These are phyloP conservation scores for Coelastrella sp. DNA, from an alignment of 139 green algal genomes.

Conservation along the genomic window DNA sequence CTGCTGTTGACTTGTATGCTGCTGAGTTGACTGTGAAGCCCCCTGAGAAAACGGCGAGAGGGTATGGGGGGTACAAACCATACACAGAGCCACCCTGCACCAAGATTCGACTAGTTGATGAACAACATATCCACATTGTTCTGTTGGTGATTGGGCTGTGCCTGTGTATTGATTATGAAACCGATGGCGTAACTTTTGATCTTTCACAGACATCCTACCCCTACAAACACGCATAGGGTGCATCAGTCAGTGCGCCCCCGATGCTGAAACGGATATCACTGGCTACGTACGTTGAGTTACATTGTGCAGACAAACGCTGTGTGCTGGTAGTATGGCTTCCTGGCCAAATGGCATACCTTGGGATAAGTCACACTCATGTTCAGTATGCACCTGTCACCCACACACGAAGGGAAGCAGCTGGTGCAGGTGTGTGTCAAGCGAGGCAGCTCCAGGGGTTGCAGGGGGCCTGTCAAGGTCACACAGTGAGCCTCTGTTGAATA, in stretches of 20 bases:
- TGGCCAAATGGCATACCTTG: no score
- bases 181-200: no score
- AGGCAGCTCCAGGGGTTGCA: constrained; percentile 67
- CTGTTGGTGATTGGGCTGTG: background rate
- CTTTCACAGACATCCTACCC: no score
- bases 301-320: background rate
- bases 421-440: constrained; percentile 83
- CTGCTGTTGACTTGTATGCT: constrained; percentile 76
- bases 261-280: no score
- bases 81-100: constrained; percentile 59
- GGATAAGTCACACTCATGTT: constrained; percentile 77
- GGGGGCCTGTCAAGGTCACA: constrained; percentile 53
- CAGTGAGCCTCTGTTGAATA: background rate
- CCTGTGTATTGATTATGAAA: no score
- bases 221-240: no score
- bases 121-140: background rate
- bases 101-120: no score
- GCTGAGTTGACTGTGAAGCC: constrained; percentile 86
- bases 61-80: constrained; percentile 76
- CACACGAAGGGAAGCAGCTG: constrained; percentile 77
- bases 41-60: constrained; percentile 85
- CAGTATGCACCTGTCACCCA: constrained; percentile 76
- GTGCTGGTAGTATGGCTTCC: background rate
- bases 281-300: background rate
- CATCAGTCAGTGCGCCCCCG: no score